Conservation (phyloP, 2,329 filamentous ascomycete genomes). For the Geoglossum cookeanum region DNA sequence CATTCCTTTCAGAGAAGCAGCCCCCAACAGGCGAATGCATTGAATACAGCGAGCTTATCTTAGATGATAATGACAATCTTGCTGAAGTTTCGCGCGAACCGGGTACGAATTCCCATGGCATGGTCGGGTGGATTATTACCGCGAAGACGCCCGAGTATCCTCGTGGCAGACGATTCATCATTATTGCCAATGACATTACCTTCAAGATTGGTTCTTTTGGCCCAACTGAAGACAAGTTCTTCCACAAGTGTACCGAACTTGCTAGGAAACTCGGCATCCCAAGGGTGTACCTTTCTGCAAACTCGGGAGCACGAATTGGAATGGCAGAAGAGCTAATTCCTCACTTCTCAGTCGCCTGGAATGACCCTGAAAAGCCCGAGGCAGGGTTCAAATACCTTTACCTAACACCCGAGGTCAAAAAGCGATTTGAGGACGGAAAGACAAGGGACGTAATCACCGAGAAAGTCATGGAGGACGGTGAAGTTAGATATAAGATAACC, state of each 20-base stretch:
- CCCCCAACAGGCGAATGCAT: slow-evolving; percentile 80
- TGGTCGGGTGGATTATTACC: slow-evolving; percentile 96
- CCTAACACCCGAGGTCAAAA: slow-evolving; percentile 68
- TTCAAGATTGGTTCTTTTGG: slow-evolving; percentile 98
- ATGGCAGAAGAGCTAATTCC: slow-evolving; percentile 94
- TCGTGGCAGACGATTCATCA: slow-evolving; percentile 74
- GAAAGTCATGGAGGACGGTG: slow-evolving; percentile 64
- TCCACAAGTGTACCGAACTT: slow-evolving; percentile 96
- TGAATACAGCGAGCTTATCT: slow-evolving; percentile 80
- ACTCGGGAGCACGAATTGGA: slow-evolving; percentile 93
- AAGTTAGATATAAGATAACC: slow-evolving; percentile 83
- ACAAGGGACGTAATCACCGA: slow-evolving; percentile 71
- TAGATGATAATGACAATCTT: slow-evolving; percentile 83
- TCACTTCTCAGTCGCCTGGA: slow-evolving; percentile 95
- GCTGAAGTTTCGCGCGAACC: slow-evolving; percentile 88
- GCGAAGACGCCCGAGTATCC: slow-evolving; percentile 94
- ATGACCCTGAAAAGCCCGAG: slow-evolving; percentile 61
- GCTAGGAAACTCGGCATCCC: slow-evolving; percentile 88
- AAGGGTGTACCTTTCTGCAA: slow-evolving; percentile 92
- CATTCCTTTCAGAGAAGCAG: slow-evolving; percentile 57
- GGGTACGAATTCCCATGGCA: slow-evolving; percentile 87
- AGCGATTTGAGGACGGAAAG: slow-evolving; percentile 64
- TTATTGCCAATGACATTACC: slow-evolving; percentile 97
- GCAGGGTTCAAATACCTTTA: slow-evolving; percentile 95
- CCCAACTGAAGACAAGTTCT: slow-evolving; percentile 91